A percentile compares a stretch with the other conserved stretches of the same genome.
Evolutionary conservation across 139 green algal species (phyloP).

Genomic region (Chlorella sp.): DNA sequence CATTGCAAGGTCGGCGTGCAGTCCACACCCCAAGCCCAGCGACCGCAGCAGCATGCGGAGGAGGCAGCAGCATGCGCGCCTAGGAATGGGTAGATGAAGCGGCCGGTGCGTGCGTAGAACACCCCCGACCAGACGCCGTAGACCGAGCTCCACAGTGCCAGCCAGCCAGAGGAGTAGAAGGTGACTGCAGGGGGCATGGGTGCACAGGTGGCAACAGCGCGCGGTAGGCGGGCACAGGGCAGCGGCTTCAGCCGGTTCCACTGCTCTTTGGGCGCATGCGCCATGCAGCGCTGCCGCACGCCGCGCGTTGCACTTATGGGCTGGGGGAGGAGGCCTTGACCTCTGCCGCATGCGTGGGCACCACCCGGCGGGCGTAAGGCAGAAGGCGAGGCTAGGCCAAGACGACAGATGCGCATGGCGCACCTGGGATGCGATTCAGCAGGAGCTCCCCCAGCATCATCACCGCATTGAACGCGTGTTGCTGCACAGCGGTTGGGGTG

Average conservation of each 20-base stretch:
- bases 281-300: no score
- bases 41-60: background rate
- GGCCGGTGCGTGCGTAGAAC: background rate
- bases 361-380: no score
- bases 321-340: no score
- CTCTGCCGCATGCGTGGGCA: no score
- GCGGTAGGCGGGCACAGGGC: background rate
- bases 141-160: conserved; percentile 15
- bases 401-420: no score
- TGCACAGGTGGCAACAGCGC: background rate
- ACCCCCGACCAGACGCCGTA: conserved; percentile 17
- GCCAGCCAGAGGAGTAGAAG: background rate
- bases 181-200: background rate
- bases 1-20: background rate
- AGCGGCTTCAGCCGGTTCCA: no score
- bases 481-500: background rate
- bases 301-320: no score
- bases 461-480: conserved; percentile 32
- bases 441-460: conserved; percentile 25
- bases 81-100: conserved; percentile 34
- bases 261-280: no score
- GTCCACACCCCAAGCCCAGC: background rate
- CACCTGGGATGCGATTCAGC: conserved; percentile 29
- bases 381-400: no score
- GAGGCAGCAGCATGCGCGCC: background rate